Base-by-base conservation (phyloP, 768 basidiomycete genomes). In the Mycena metata region DNA sequence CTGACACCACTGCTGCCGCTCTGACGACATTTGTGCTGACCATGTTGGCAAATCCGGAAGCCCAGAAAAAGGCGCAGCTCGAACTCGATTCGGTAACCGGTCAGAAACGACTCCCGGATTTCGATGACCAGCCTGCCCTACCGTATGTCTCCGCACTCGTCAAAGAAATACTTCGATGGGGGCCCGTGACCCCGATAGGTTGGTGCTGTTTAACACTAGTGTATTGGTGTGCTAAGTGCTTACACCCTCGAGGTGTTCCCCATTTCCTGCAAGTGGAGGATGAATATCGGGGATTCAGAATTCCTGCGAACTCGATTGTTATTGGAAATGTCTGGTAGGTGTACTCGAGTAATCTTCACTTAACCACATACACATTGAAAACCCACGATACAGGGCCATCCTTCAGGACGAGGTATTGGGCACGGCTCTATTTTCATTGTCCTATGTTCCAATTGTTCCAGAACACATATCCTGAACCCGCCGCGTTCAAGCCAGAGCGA, bases 31-130 rank as follows among this genome's bases (percentile, higher is more conserved):
- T 84, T 58, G 65, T 82, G 42, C 71, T 81, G 5, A 79, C 80
- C 16, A 82, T 84, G 81, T 65, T 77, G 2, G 71, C 78, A 12
- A 70, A 81, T 58, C 83, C 81, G 0, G 77, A 79, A 2, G 73
- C 79, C 5, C 81, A 81, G 60, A 70, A 69, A 36, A 75, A 73
- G 21, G 80, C 79, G 8, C 83, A 83, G 66, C 76, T 69, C 0
- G 83, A 84, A 65, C 70, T 85, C 7, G 83, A 84, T 51, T 36
- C 67, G 11, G 78, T 81, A 8, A 64, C 80, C n/a, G 78, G 79
- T 0, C 47, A 58, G 3, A 76, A 70, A 17, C 74, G 79, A 5
- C 72, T 85, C 26, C 83, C 83, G 1, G 71, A 64, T 11, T 72
- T 81, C 41, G 74, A 69, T 35, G 83, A 83, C 62, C 66, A 74